A percentile compares a stretch with the other conserved stretches of the same genome.
Evolutionary conservation across 352 stramenopile genomes (phyloP).

Genomic region (Pythium monospermum): DNA sequence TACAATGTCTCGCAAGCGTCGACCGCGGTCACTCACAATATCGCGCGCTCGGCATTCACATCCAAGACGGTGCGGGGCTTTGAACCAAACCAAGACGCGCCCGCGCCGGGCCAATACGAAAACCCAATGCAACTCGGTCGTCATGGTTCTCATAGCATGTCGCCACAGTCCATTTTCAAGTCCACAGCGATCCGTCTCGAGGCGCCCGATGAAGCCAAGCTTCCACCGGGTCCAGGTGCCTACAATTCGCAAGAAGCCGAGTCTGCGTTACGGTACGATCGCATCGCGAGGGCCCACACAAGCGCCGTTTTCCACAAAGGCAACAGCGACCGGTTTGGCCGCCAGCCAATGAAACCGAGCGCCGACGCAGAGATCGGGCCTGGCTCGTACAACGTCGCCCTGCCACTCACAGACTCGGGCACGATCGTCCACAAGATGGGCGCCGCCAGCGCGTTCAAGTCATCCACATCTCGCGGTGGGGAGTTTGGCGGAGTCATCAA

Average conservation of each 20-base stretch:
- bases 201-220: slow-evolving; percentile 22
- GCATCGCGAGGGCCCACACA: slow-evolving; percentile 47
- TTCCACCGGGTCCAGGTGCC: slow-evolving; percentile 46
- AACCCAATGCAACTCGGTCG: slow-evolving; percentile 47
- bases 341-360: slow-evolving; percentile 26
- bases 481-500: slow-evolving; percentile 14
- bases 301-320: slow-evolving; percentile 61
- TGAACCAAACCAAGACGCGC: slow-evolving; percentile 33
- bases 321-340: slow-evolving; percentile 53
- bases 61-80: slow-evolving; percentile 61
- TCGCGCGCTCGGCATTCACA: slow-evolving; percentile 52
- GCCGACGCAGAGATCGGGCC: slow-evolving; percentile 51
- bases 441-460: slow-evolving; percentile 24
- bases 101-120: slow-evolving; percentile 68
- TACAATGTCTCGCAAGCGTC: slow-evolving; percentile 47
- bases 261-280: slow-evolving; percentile 57
- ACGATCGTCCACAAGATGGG: slow-evolving; percentile 11
- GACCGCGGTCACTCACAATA: slow-evolving; percentile 39
- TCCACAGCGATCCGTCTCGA: slow-evolving; percentile 55
- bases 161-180: slow-evolving; percentile 55
- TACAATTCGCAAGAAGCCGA: slow-evolving; percentile 71
- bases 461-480: slow-evolving; percentile 33
- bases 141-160: slow-evolving; percentile 14
- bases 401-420: slow-evolving; percentile 14
- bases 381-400: slow-evolving; percentile 36